phyloP scores from a whole-genome alignment of 2,329 filamentous ascomycete genomes.

The Monilinia aucupariae region DNA sequence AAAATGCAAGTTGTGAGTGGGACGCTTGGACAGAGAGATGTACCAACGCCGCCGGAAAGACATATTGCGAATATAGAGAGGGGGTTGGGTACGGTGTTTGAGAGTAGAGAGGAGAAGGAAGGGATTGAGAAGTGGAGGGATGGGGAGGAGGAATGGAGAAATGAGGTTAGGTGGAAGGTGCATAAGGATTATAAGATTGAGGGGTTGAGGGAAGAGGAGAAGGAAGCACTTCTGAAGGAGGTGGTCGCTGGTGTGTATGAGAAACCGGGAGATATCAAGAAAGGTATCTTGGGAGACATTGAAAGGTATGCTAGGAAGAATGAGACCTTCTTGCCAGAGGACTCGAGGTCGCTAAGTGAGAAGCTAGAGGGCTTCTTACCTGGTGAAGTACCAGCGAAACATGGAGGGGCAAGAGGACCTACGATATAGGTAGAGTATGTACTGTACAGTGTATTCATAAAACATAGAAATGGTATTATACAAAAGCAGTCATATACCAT shows the following conservation, averaged over 20 bases:
- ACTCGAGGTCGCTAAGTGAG: slow-evolving; percentile 29
- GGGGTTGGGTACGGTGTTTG: slow-evolving; percentile 29
- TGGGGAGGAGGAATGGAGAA: slow-evolving; percentile 1
- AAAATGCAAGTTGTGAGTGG: slow-evolving; percentile 29
- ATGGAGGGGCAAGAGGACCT: slow-evolving; percentile 8
- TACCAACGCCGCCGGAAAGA: slow-evolving; percentile 17
- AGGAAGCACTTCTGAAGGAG: slow-evolving; percentile 24
- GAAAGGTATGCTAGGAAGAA: slow-evolving; percentile 30
- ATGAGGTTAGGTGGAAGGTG: slow-evolving; percentile 5
- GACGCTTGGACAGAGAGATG: slow-evolving; percentile 19
- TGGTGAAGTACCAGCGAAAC: not conserved
- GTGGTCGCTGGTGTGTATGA: slow-evolving; percentile 34
- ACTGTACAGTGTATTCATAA: slow-evolving; percentile 17
- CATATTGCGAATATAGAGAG: slow-evolving; percentile 24
- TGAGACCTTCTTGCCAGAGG: slow-evolving; percentile 32
- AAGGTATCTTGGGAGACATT: slow-evolving; percentile 24
- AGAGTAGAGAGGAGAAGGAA: slow-evolving; percentile 25
- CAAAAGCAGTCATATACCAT: slow-evolving; percentile 18
- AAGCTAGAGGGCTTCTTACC: slow-evolving; percentile 32
- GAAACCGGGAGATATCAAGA: slow-evolving; percentile 19
- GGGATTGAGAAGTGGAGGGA: slow-evolving; percentile 11
- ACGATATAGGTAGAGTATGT: slow-evolving; percentile 9
- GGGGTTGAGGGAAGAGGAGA: slow-evolving; percentile 20
- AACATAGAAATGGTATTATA: slow-evolving; percentile 19
- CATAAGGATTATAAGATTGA: slow-evolving; percentile 14